Conservation (phyloP, 768 basidiomycete species). For the Cyclocybe aegerita region DNA sequence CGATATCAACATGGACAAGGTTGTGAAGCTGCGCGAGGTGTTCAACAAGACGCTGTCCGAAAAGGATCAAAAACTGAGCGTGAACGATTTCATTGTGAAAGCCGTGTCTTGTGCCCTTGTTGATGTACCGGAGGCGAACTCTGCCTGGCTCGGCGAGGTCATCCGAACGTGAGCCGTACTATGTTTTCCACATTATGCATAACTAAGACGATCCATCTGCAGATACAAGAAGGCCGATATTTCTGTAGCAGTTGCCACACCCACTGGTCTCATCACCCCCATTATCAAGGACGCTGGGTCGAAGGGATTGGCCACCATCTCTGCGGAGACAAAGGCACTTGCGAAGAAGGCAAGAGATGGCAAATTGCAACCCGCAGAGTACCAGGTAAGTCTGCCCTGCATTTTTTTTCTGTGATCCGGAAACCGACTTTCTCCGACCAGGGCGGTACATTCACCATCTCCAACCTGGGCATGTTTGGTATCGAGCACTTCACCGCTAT, state of each 20-base stretch:
- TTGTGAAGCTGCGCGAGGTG: conserved; percentile 88
- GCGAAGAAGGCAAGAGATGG: conserved; percentile 97
- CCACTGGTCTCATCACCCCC: conserved; percentile 94
- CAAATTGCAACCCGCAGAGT: conserved; percentile 92
- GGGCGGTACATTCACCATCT: conserved; percentile 99
- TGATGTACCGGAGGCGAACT: conserved; percentile 97
- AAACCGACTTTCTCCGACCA: conserved; percentile 24
- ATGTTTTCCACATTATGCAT: background rate
- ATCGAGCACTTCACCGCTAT: conserved; percentile 97
- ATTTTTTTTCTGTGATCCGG: conserved; percentile 4
- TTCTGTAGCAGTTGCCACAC: conserved; percentile 94
- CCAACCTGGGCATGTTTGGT: conserved; percentile 98
- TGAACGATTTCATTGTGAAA: conserved; percentile 98
- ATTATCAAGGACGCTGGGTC: conserved; percentile 92
- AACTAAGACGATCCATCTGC: conserved; percentile 4
- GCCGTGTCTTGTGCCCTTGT: conserved; percentile 86
- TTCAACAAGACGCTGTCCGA: conserved; percentile 89
- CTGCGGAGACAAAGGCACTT: conserved; percentile 86
- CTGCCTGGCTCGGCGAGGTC: conserved; percentile 94
- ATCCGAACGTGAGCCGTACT: conserved; percentile 81
- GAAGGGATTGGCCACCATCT: conserved; percentile 92
- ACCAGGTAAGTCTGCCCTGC: conserved; percentile 61
- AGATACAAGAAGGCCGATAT: conserved; percentile 98
- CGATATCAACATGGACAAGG: conserved; percentile 96
- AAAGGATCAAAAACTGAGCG: conserved; percentile 95